These are phyloP conservation scores for Francoa sonchifolia DNA, from an alignment of 441 rosid species.

Conservation along the genomic window DNA sequence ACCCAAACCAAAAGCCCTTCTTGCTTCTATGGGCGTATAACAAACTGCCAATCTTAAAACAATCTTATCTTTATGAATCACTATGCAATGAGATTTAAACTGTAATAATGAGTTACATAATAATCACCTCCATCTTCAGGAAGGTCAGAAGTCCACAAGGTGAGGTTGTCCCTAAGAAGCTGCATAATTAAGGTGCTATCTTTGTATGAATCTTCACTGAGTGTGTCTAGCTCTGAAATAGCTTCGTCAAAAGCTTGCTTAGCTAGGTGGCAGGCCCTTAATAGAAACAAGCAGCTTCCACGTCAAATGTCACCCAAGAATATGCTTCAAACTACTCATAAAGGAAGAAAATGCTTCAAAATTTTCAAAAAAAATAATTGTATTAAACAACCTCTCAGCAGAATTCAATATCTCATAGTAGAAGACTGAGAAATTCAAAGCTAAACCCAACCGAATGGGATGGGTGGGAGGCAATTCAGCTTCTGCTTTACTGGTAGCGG, in stretches of 20 bases:
- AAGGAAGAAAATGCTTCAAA: no score
- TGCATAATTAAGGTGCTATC: conserved; percentile 37
- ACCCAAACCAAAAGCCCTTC: no score
- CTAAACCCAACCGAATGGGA: conserved; percentile 36
- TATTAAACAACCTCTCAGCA: conserved; percentile 25
- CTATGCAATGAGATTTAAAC: no score
- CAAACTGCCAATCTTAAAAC: no score
- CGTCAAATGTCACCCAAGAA: neutral
- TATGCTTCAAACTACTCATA: neutral
- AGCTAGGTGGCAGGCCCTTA: conserved; percentile 35
- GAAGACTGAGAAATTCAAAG: conserved; percentile 36
- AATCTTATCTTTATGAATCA: no score
- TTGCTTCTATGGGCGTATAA: no score
- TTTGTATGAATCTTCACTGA: conserved; percentile 29
- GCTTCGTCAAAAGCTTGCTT: conserved; percentile 37
- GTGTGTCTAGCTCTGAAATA: conserved; percentile 24
- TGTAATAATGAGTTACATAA: no score
- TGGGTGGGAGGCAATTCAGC: conserved; percentile 32
- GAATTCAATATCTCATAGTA: conserved; percentile 35
- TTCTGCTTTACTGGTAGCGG: conserved; percentile 24
- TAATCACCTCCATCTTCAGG: conserved; percentile 25
- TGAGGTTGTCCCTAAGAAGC: conserved; percentile 33
- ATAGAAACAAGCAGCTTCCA: neutral
- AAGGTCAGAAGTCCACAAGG: conserved; percentile 32
- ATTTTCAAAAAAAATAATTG: no score